phyloP scores from a whole-genome alignment of 331 rosid species.

The Cydonia oblonga region DNA sequence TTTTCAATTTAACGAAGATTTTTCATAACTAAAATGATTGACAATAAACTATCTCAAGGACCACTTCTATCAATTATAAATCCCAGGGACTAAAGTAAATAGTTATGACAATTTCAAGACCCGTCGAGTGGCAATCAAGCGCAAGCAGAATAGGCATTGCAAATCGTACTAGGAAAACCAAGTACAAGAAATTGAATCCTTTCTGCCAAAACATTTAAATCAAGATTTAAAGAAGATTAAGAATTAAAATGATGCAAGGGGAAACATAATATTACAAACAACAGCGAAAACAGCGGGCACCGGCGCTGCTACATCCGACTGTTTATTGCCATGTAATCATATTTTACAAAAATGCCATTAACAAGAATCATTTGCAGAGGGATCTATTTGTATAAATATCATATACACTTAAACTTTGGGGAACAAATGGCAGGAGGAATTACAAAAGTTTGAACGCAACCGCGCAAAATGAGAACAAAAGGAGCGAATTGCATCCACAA shows the following conservation, averaged over 20 bases:
- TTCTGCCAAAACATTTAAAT: neutral
- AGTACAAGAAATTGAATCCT: too few relatives aligned
- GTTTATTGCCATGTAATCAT: conserved; percentile 19
- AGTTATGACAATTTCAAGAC: neutral
- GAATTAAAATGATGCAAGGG: neutral
- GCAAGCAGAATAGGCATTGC: neutral
- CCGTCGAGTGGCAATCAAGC: neutral
- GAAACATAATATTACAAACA: neutral
- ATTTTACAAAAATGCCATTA: conserved; percentile 41
- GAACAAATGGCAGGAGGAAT: conserved; percentile 25
- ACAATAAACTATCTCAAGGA: fast-evolving
- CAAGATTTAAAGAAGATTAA: neutral
- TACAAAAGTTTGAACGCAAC: conserved; percentile 16
- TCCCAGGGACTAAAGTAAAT: fast-evolving
- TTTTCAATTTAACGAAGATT: too few relatives aligned
- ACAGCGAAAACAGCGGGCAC: neutral
- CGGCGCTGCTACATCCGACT: neutral
- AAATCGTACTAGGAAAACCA: neutral
- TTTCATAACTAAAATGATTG: too few relatives aligned
- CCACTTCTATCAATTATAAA: too few relatives aligned
- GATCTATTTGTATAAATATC: conserved; percentile 40
- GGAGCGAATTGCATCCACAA: conserved; percentile 7
- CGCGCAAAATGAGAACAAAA: conserved; percentile 20
- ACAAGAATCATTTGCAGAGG: conserved; percentile 37
- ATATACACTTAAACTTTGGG: conserved; percentile 51